Percentiles rank a stretch among this genome's conserved stretches.
Evolutionary conservation across 2,329 filamentous ascomycete genomes (phyloP).

Genomic region (Ophiostoma himal-ulmi): DNA sequence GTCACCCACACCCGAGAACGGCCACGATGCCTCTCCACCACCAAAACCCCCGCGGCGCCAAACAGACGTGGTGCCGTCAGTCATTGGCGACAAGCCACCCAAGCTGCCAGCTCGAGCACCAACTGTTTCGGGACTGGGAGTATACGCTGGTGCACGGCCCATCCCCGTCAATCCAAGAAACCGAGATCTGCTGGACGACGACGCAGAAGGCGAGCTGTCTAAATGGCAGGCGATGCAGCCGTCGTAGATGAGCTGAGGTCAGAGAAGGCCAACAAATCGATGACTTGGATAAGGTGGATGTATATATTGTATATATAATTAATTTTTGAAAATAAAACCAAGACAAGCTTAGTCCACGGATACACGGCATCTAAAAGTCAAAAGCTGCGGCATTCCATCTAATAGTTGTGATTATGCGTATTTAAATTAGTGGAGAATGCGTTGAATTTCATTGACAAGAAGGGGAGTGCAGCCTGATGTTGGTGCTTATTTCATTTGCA

Average conservation of each 20-base stretch:
- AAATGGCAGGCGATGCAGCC: constrained; percentile 54
- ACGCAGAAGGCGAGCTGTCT: constrained; percentile 43
- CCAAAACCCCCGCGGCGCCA: constrained; percentile 18
- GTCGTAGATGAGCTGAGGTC: constrained; percentile 20
- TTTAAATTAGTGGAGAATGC: background rate
- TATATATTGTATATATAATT: background rate
- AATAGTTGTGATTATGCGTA: background rate
- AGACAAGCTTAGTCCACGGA: background rate
- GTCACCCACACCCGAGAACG: constrained; percentile 20
- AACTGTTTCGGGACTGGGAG: constrained; percentile 20
- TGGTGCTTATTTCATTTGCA: background rate
- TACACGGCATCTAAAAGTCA: background rate
- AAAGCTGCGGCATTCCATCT: background rate
- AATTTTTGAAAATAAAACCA: background rate
- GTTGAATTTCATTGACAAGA: background rate
- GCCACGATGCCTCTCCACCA: background rate
- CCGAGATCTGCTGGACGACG: constrained; percentile 45
- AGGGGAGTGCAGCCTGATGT: background rate
- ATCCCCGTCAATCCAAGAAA: constrained; percentile 10
- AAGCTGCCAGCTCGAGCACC: constrained; percentile 28
- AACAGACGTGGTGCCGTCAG: constrained; percentile 11
- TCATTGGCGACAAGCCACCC: constrained; percentile 21
- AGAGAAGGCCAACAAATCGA: background rate
- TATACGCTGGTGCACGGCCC: background rate
- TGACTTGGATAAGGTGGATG: background rate